These are phyloP conservation scores for Hypocrella siamensis DNA, from an alignment of 2,329 filamentous ascomycete genomes.

Conservation along the genomic window DNA sequence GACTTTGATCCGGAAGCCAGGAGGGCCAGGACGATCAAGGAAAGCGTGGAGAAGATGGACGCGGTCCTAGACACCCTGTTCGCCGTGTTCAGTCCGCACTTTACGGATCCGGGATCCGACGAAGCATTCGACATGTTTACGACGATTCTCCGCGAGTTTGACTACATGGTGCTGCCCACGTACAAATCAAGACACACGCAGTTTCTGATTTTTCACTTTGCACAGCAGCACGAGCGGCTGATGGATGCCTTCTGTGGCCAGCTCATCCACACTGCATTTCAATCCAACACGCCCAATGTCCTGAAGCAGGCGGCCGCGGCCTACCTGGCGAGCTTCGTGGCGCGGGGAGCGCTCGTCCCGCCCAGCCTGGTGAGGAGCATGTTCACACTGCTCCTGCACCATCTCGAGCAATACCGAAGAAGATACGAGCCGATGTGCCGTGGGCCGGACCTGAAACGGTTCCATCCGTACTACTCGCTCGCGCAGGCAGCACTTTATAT, in stretches of 20 bases:
- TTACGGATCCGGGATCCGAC: constrained; percentile 51
- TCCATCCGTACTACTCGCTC: constrained; percentile 72
- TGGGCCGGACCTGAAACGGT: constrained; percentile 73
- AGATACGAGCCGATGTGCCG: constrained; percentile 59
- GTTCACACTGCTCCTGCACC: constrained; percentile 61
- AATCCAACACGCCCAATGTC: constrained; percentile 54
- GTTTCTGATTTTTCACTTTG: constrained; percentile 91
- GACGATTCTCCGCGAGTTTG: constrained; percentile 71
- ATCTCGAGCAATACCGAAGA: constrained; percentile 60
- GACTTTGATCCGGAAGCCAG: constrained; percentile 47
- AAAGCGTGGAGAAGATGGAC: constrained; percentile 84
- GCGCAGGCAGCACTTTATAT: constrained; percentile 87
- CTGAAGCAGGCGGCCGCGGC: constrained; percentile 74
- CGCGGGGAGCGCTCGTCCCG: constrained; percentile 71
- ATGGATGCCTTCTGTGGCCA: constrained; percentile 71
- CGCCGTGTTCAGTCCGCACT: constrained; percentile 59
- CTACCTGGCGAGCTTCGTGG: constrained; percentile 89
- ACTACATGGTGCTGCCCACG: constrained; percentile 74
- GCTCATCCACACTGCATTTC: constrained; percentile 33
- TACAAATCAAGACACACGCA: constrained; percentile 88
- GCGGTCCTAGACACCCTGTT: constrained; percentile 80
- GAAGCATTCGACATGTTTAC: constrained; percentile 60
- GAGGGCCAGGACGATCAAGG: constrained; percentile 56
- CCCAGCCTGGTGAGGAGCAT: constrained; percentile 64
- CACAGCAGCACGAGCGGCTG: constrained; percentile 63